Conservation (phyloP, 2,329 filamentous ascomycete species). For the Fusarium transvaalense region DNA sequence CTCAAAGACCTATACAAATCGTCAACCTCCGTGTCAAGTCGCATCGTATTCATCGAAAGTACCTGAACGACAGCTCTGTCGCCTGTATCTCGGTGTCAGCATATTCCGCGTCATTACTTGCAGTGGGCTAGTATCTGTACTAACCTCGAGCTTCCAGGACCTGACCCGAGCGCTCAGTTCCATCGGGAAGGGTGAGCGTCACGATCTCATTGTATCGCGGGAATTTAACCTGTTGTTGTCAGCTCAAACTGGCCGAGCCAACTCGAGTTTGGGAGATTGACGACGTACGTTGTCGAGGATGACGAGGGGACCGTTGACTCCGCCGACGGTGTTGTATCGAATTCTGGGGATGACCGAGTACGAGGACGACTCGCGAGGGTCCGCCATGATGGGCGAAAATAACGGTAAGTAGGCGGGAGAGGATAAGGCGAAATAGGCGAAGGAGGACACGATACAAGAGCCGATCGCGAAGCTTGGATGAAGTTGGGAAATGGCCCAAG, state of each 20-base stretch:
- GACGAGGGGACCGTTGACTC: conserved; percentile 97
- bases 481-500: conserved; percentile 48
- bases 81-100: conserved; percentile 65
- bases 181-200: conserved; percentile 93
- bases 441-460: conserved; percentile 38
- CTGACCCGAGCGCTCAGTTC: conserved; percentile 91
- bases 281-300: conserved; percentile 88
- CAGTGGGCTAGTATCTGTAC: conserved; percentile 24
- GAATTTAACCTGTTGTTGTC: conserved; percentile 84
- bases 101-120: conserved; percentile 27
- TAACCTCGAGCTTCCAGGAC: conserved; percentile 97
- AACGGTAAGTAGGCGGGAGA: conserved; percentile 38
- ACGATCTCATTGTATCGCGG: conserved; percentile 98
- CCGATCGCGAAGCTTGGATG: conserved; percentile 42
- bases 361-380: conserved; percentile 70
- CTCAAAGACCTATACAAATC: conserved; percentile 83
- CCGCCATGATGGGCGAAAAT: conserved; percentile 59
- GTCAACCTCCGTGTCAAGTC: conserved; percentile 43
- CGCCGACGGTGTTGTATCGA: conserved; percentile 97
- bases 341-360: conserved; percentile 73
- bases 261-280: conserved; percentile 6
- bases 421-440: conserved; percentile 27
- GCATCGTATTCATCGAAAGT: conserved; percentile 50
- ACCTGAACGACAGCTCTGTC: conserved; percentile 96
- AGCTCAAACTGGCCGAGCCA: conserved; percentile 37